These are phyloP conservation scores for Apophysomyces ossiformis DNA, from an alignment of 371 early-diverging fungal species.

Conservation along the genomic window DNA sequence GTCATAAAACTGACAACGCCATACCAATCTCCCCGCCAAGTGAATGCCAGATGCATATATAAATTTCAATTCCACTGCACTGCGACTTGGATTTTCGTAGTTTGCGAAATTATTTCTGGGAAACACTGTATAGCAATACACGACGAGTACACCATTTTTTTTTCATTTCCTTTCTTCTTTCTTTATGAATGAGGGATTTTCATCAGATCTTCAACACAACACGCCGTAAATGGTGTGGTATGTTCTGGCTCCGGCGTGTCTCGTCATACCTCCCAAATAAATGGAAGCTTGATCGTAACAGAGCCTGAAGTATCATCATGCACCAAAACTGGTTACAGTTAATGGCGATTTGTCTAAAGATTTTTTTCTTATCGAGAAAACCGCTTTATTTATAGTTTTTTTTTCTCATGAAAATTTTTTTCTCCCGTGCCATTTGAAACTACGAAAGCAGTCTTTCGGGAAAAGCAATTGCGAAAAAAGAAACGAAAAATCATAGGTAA, in stretches of 20 bases:
- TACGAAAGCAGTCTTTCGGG: no score
- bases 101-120: no score
- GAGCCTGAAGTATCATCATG: background rate
- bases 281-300: background rate
- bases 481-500: no score
- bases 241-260: constrained; percentile 4
- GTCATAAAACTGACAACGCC: no score
- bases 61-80: no score
- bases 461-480: no score
- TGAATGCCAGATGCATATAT: no score
- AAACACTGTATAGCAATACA: no score
- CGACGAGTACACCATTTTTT: no score
- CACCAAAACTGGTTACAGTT: constrained; percentile 6
- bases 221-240: constrained; percentile 5
- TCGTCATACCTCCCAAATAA: background rate
- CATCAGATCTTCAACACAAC: constrained; percentile 1
- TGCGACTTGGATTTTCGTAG: no score
- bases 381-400: background rate
- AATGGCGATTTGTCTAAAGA: background rate
- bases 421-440: no score
- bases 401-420: background rate
- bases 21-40: no score
- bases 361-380: background rate
- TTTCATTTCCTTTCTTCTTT: background rate
- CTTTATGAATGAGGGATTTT: background rate